Evolutionary conservation across 192 early-diverging fungal species (phyloP).

Genomic region (Podila horticola): DNA sequence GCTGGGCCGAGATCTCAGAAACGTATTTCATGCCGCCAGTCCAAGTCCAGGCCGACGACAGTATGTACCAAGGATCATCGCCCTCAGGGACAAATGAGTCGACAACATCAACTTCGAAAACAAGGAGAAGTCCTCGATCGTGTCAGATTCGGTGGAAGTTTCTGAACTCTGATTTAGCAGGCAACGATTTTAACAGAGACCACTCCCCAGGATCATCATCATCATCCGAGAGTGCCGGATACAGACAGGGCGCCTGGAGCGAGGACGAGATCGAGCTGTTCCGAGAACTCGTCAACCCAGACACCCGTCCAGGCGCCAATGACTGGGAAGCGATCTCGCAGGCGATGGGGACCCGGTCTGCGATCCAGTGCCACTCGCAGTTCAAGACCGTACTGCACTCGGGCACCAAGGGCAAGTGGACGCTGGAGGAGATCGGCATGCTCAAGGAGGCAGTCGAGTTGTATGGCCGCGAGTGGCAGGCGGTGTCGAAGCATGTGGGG

Average conservation of each 20-base stretch:
- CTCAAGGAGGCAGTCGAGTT: slow-evolving; percentile 23
- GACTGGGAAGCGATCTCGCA: slow-evolving; percentile 33
- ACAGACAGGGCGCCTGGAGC: slow-evolving; percentile 19
- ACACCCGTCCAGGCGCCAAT: slow-evolving; percentile 1
- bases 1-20: slow-evolving; percentile 18
- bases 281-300: slow-evolving; percentile 18
- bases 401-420: slow-evolving; percentile 44
- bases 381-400: slow-evolving; percentile 40
- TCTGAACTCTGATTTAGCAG: slow-evolving; percentile 1
- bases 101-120: background rate
- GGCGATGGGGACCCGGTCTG: slow-evolving; percentile 19
- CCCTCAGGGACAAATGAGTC: background rate
- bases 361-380: slow-evolving; percentile 40
- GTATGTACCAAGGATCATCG: background rate
- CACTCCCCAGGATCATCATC: background rate
- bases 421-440: slow-evolving; percentile 9
- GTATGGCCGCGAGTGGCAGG: slow-evolving; percentile 29
- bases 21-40: slow-evolving; percentile 3
- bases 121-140: slow-evolving; percentile 23
- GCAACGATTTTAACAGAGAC: background rate
- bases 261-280: slow-evolving; percentile 25
- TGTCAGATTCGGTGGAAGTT: slow-evolving; percentile 41
- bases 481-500: slow-evolving; percentile 21
- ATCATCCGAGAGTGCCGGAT: background rate
- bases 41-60: background rate